Evolutionary conservation across 139 green algal species (phyloP).

Genomic region (Chlamydomonas sphaeroides): DNA sequence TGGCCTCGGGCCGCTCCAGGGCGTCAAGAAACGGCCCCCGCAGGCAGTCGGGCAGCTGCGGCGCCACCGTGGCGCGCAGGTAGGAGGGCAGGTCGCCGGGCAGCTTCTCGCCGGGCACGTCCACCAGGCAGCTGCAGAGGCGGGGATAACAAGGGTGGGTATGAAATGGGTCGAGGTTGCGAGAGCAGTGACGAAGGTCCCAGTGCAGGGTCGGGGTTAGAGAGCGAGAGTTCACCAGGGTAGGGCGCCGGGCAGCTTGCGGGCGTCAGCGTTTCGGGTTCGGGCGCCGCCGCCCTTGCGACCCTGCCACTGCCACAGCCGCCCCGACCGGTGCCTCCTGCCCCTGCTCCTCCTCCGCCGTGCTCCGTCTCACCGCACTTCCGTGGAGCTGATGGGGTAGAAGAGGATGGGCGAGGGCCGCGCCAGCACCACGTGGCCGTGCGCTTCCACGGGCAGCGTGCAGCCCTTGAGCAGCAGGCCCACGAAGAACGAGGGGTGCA

Average conservation of each 20-base stretch:
- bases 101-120: constrained; percentile 85
- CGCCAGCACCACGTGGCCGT: constrained; percentile 96
- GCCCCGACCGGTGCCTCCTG: no score
- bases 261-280: no score
- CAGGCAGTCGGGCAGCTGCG: constrained; percentile 82
- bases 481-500: constrained; percentile 94
- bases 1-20: constrained; percentile 52
- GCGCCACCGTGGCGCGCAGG: constrained; percentile 57
- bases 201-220: no score
- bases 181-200: no score
- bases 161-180: not conserved
- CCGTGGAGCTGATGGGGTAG: constrained; percentile 94
- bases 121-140: constrained; percentile 82
- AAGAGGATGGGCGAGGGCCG: constrained; percentile 96
- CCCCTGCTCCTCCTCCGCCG: not conserved
- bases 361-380: constrained; percentile 81
- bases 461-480: constrained; percentile 83
- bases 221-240: no score
- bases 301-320: no score
- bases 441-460: constrained; percentile 84
- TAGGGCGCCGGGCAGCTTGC: no score
- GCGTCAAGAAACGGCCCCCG: constrained; percentile 75
- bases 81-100: constrained; percentile 66
- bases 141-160: not conserved
- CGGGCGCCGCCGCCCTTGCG: no score